These are phyloP conservation scores for Knoxdaviesia proteae DNA, from an alignment of 2,329 filamentous ascomycete species.

Conservation along the genomic window DNA sequence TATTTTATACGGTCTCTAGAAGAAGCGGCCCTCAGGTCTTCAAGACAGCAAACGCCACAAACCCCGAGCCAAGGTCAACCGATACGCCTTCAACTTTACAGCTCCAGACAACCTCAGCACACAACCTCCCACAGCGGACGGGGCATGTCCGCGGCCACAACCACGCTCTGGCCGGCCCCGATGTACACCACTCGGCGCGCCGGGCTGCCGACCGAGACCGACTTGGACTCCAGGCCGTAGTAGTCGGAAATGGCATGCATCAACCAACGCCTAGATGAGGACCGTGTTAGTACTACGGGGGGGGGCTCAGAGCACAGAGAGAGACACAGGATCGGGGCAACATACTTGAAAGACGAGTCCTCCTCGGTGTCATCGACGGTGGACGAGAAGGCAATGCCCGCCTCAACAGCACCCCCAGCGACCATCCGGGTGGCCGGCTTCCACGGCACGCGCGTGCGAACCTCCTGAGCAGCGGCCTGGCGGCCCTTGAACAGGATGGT, in stretches of 20 bases:
- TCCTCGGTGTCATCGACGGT: constrained; percentile 42
- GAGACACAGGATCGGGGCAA: constrained; percentile 7
- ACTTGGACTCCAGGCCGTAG: constrained; percentile 73
- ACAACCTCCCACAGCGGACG: constrained; percentile 40
- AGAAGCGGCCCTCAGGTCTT: no score
- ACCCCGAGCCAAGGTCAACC: no score
- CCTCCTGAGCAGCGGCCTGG: no score
- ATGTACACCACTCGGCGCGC: constrained; percentile 67
- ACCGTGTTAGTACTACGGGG: constrained; percentile 1
- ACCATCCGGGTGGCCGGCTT: constrained; percentile 29
- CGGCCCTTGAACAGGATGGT: no score
- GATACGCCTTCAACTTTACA: no score
- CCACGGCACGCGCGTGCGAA: constrained; percentile 10
- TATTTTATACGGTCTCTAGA: no score
- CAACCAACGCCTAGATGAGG: constrained; percentile 54
- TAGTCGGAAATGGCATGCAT: constrained; percentile 84
- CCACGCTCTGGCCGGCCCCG: constrained; percentile 26
- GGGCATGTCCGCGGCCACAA: constrained; percentile 21
- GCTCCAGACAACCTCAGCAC: constrained; percentile 16
- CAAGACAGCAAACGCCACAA: no score
- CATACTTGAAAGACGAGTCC: constrained; percentile 63
- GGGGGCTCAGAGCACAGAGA: neutral
- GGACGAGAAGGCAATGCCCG: constrained; percentile 61
- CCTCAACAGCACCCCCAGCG: constrained; percentile 36
- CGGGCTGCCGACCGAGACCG: constrained; percentile 50